Base-by-base conservation (phyloP, 2,329 filamentous ascomycete genomes). In the Colletotrichum endophyticum region DNA sequence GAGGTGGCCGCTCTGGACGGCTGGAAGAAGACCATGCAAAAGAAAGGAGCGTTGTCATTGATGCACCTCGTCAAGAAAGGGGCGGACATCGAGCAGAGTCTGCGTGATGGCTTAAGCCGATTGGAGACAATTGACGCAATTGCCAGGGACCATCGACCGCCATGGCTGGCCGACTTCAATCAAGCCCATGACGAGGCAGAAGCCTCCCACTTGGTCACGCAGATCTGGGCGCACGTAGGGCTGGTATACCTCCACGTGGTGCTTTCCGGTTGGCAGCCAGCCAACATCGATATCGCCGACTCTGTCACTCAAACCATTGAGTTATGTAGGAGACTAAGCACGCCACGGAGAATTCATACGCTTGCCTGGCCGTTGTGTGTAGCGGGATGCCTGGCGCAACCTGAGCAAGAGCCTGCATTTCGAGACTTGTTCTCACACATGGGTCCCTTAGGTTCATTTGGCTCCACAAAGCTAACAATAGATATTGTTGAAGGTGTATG, bases 1-100 rank as follows among this genome's bases (percentile, higher is more conserved):
- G 87, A 91, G 25, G 87, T 91, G 57, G 85, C 91, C 9, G 81
- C 85, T 1, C 84, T 94, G 7, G 87, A 90, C 64, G 85, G 87
- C 1, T 91, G 89, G 88, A 93, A 92, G 82, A 87, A 87, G 78
- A 82, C 86, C 6, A 59, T 59, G 56, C 56, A 59, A 6, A 59
- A 59, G 16, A 59, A 59, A 59, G 87, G 88, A 7, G 85, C 84
- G 0, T 82, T 92, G 2, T 88, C 88, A 9, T 81, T 86, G 63
- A 79, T 81, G 6, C 85, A 90, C 70, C 84, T 91, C 5, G 82
- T 89, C 11, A 79, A 81, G n/a, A 57, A 66, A 6, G 72, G 63
- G 16, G 39, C 56, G 28, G 57, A n/a, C 6, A 70, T 74, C 22
- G 66, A 78, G 39, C 76, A 74, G 28, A 57, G 16, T 7, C 56